Conservation (phyloP, 208 protist species). For the Balamuthia mandrillaris region DNA sequence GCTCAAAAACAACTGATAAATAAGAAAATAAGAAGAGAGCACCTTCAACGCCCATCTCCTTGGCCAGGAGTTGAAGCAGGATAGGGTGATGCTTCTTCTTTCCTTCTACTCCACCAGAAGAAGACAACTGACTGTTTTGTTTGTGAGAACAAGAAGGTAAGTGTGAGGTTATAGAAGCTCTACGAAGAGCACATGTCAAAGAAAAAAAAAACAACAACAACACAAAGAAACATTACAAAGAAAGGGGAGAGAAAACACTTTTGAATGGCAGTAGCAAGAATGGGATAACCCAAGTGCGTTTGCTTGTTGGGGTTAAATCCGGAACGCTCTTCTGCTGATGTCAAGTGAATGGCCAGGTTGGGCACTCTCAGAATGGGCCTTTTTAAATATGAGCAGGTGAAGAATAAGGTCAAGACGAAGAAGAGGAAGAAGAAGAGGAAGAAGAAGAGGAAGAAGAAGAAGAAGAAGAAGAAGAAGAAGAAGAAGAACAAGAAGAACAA, state of each 20-base stretch:
- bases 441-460: too few relatives aligned
- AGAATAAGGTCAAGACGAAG: too few relatives aligned
- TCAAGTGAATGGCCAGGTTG: conserved; percentile 92
- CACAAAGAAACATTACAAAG: neutral
- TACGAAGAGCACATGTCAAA: too few relatives aligned
- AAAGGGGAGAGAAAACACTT: too few relatives aligned
- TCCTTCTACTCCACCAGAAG: neutral
- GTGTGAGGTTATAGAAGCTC: neutral
- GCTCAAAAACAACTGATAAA: too few relatives aligned
- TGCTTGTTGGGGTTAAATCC: conserved; percentile 92
- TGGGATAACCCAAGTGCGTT: conserved; percentile 82
- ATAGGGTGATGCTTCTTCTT: conserved; percentile 67
- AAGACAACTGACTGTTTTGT: neutral
- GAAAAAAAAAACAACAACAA: neutral
- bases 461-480: too few relatives aligned
- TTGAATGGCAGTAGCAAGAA: conserved; percentile 74
- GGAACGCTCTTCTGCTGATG: conserved; percentile 68
- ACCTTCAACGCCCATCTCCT: conserved; percentile 55
- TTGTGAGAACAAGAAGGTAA: neutral
- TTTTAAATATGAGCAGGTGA: too few relatives aligned
- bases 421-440: too few relatives aligned
- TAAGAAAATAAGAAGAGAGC: neutral
- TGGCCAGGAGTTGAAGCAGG: conserved; percentile 77
- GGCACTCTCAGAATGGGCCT: conserved; percentile 91
- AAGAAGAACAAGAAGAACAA: too few relatives aligned